Conservation (phyloP, 2,329 filamentous ascomycete genomes). For the Fusarium sp. region DNA sequence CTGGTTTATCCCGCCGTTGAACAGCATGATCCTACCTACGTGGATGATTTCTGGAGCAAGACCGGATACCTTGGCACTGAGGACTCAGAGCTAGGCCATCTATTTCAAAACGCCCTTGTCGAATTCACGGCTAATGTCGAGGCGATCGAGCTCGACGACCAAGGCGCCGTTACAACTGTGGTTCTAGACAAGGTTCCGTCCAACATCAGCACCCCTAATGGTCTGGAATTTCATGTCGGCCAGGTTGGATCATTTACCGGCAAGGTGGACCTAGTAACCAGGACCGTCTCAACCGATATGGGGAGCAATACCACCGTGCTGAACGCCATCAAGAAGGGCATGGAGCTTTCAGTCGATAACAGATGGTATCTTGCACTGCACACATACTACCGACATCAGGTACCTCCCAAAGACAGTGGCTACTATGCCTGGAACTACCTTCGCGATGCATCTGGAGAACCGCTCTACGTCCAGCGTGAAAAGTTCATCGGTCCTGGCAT, state of each 20-base stretch:
- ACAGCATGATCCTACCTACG: slow-evolving; percentile 17
- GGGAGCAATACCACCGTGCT: background rate
- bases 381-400: background rate
- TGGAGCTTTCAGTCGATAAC: background rate
- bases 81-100: slow-evolving; percentile 7
- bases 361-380: background rate
- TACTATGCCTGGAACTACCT: background rate
- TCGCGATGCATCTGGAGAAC: background rate
- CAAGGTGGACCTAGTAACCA: background rate
- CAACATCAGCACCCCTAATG: background rate
- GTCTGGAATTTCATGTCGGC: background rate
- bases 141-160: background rate
- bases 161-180: background rate
- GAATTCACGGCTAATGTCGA: background rate
- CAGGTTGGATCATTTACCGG: background rate
- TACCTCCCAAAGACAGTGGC: background rate
- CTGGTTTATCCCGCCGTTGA: background rate
- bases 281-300: background rate
- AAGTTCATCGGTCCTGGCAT: background rate
- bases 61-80: slow-evolving; percentile 26
- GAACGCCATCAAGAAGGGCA: background rate
- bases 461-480: background rate
- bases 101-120: background rate
- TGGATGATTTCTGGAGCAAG: slow-evolving; percentile 30
- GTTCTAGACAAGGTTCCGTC: background rate